Evolutionary conservation across 805 yeast species (phyloP).

Genomic region (Candida pseudofarinosa): DNA sequence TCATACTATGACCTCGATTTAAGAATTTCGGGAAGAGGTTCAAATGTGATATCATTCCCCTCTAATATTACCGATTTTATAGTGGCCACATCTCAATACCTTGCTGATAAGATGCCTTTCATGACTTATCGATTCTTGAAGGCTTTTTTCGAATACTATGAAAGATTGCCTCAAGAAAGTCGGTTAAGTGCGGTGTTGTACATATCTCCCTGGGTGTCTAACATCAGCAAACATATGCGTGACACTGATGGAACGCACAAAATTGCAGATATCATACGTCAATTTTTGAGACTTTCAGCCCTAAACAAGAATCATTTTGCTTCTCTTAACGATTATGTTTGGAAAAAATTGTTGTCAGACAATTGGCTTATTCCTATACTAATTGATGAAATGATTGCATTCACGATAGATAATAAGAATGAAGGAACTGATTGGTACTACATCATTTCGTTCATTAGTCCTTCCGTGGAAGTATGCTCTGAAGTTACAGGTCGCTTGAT

Average conservation of each 20-base stretch:
- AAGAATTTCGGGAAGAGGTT: slow-evolving; percentile 52
- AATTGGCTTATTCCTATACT: slow-evolving; percentile 53
- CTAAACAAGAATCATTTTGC: slow-evolving; percentile 45
- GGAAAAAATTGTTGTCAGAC: slow-evolving; percentile 65
- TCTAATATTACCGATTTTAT: slow-evolving; percentile 61
- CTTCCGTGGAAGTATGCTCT: slow-evolving; percentile 72
- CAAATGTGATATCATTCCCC: slow-evolving; percentile 65
- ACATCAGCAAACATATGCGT: slow-evolving; percentile 57
- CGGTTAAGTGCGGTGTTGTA: slow-evolving; percentile 45
- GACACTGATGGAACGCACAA: slow-evolving; percentile 58
- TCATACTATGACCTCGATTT: slow-evolving; percentile 54
- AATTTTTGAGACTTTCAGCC: slow-evolving; percentile 56
- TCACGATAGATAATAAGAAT: slow-evolving; percentile 73
- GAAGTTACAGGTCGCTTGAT: slow-evolving; percentile 56
- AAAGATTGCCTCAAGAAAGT: slow-evolving; percentile 29
- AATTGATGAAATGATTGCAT: slow-evolving; percentile 70
- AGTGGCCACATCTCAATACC: slow-evolving; percentile 48
- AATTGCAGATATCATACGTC: slow-evolving; percentile 57
- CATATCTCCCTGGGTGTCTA: slow-evolving; percentile 71
- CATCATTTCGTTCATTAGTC: slow-evolving; percentile 60
- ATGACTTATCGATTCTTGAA: slow-evolving; percentile 59
- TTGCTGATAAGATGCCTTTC: slow-evolving; percentile 55
- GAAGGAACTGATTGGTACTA: slow-evolving; percentile 67
- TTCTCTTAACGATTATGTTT: slow-evolving; percentile 54
- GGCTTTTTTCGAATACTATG: slow-evolving; percentile 44